Evolutionary conservation across 148 eudicot species (phyloP).

Genomic region (Rhododendron mucronatum): DNA sequence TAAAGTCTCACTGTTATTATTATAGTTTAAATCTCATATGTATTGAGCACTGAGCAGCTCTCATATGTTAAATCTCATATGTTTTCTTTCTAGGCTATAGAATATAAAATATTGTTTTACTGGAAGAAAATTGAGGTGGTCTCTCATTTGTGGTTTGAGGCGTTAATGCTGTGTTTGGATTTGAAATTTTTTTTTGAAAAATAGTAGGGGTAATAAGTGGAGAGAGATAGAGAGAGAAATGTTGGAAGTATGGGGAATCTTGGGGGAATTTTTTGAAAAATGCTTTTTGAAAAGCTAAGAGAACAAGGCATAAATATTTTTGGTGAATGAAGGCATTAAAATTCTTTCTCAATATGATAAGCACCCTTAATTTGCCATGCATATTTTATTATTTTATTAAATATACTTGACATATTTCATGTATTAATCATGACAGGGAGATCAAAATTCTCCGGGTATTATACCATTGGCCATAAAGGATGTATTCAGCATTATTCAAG

Average conservation of each 20-base stretch:
- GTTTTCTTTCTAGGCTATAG: neutral
- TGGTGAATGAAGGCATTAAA: neutral
- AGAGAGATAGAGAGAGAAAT: no score
- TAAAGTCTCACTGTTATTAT: neutral
- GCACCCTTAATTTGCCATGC: neutral
- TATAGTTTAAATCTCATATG: neutral
- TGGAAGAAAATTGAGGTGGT: neutral
- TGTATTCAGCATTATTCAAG: constrained; percentile 97
- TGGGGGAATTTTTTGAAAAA: no score
- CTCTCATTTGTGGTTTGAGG: neutral
- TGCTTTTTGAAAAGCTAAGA: no score
- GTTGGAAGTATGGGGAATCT: no score
- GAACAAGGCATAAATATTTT: neutral
- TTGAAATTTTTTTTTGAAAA: no score
- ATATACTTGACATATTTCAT: neutral
- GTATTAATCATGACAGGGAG: constrained; percentile 53
- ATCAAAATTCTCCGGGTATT: constrained; percentile 81
- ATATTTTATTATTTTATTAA: no score
- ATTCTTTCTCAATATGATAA: neutral
- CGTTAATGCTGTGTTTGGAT: neutral
- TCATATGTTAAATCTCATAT: neutral
- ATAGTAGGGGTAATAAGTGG: no score
- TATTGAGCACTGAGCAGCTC: neutral
- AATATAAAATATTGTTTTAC: neutral
- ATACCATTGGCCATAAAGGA: constrained; percentile 98